Evolutionary conservation across 2,329 filamentous ascomycete species (phyloP).

Genomic region (Diaporthe batatas): DNA sequence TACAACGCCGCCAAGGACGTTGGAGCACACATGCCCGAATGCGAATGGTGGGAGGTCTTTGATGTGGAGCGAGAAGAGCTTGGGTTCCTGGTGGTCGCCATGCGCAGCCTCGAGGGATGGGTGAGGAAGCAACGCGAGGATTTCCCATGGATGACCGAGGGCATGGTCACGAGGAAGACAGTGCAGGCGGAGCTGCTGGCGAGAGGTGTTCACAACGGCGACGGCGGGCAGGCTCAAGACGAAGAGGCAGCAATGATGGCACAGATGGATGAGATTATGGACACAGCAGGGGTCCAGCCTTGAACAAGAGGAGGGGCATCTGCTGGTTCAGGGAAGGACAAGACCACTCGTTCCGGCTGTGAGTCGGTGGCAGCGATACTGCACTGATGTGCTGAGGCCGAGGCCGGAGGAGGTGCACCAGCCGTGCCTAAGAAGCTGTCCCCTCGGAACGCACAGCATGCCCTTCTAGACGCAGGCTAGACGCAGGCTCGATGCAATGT

Average conservation of each 20-base stretch:
- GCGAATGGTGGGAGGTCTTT: constrained; percentile 98
- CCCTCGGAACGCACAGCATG: not conserved
- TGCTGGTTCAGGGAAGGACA: too few relatives aligned
- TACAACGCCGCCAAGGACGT: constrained; percentile 88
- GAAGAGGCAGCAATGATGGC: constrained; percentile 54
- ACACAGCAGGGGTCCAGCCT: constrained; percentile 46
- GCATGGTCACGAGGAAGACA: constrained; percentile 69
- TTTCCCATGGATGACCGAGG: constrained; percentile 61
- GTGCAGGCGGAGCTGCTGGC: constrained; percentile 72
- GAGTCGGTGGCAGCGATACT: not conserved
- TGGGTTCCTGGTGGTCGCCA: constrained; percentile 89
- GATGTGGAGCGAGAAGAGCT: constrained; percentile 95
- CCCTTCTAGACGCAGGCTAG: not conserved
- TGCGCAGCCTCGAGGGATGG: constrained; percentile 83
- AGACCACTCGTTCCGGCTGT: not conserved
- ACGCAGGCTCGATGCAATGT: not conserved
- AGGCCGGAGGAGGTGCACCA: not conserved
- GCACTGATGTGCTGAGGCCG: not conserved
- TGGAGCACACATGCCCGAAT: constrained; percentile 82
- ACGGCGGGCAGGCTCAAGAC: constrained; percentile 46
- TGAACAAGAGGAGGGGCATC: constrained; percentile 22
- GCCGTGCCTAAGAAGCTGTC: not conserved
- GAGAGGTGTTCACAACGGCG: constrained; percentile 57
- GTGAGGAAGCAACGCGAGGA: constrained; percentile 70
- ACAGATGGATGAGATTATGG: constrained; percentile 53